Evolutionary conservation across 192 early-diverging fungal species (phyloP).

Genomic region (Coemansia erecta): DNA sequence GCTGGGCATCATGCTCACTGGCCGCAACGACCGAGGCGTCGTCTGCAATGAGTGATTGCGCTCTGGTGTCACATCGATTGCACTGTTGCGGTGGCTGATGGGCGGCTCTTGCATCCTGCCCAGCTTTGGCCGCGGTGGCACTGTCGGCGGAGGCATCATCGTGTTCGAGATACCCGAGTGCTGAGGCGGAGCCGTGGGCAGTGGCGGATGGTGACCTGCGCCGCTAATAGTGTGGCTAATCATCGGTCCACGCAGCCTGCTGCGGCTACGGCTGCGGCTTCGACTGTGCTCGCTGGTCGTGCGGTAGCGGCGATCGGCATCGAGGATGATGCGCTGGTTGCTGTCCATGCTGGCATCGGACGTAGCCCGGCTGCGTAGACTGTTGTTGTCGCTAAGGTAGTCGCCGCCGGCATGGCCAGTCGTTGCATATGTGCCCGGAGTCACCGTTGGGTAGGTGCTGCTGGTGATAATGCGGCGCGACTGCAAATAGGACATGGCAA

Average conservation of each 20-base stretch:
- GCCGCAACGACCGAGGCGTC: conserved; percentile 33
- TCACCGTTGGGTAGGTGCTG: conserved; percentile 37
- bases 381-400: conserved; percentile 33
- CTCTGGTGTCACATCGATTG: conserved; percentile 25
- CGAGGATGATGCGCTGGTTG: conserved; percentile 33
- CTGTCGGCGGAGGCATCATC: conserved; percentile 6
- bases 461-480: conserved; percentile 52
- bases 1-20: conserved; percentile 38
- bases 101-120: not conserved
- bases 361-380: conserved; percentile 33
- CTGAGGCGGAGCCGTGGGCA: not conserved
- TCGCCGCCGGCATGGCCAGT: conserved; percentile 6
- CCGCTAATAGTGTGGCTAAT: conserved; percentile 1
- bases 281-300: conserved; percentile 31
- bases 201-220: not conserved
- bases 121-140: conserved; percentile 9
- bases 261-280: conserved; percentile 37
- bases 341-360: conserved; percentile 31
- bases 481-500: conserved; percentile 57
- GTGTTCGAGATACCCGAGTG: not conserved
- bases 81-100: conserved; percentile 24
- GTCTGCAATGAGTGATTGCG: conserved; percentile 39
- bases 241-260: conserved; percentile 20
- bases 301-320: conserved; percentile 34
- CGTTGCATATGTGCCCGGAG: conserved; percentile 3